Evolutionary conservation across 169 alveolate species (phyloP).

Genomic region (Perkinsus olseni): DNA sequence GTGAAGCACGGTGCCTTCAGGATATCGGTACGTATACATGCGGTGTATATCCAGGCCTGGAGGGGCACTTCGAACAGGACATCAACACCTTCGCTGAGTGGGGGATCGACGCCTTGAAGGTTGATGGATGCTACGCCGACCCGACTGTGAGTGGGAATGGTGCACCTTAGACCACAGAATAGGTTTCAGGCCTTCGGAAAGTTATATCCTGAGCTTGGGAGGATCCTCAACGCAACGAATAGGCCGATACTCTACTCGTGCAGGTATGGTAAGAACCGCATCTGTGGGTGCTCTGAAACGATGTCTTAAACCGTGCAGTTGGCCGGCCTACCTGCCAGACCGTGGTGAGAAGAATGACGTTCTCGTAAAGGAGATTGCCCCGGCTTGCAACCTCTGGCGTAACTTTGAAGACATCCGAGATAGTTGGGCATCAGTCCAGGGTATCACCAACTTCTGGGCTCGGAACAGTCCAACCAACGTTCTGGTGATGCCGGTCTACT

Average conservation of each 20-base stretch:
- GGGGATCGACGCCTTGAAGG: slow-evolving; percentile 54
- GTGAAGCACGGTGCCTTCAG: too few relatives aligned
- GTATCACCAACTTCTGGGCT: neutral
- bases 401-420: neutral
- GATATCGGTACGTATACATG: slow-evolving; percentile 64
- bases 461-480: neutral
- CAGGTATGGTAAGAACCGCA: neutral
- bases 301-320: neutral
- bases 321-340: neutral
- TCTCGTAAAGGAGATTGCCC: neutral
- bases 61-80: slow-evolving; percentile 52
- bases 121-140: slow-evolving; percentile 54
- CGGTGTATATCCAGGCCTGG: slow-evolving; percentile 52
- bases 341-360: neutral
- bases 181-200: neutral
- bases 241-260: neutral
- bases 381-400: neutral
- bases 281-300: too few relatives aligned
- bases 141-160: neutral
- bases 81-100: slow-evolving; percentile 55
- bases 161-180: neutral
- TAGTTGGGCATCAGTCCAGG: neutral
- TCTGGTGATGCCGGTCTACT: neutral
- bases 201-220: neutral
- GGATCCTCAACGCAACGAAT: neutral